Base-by-base conservation (phyloP, 805 yeast species). In the Metschnikowia arizonensis region DNA sequence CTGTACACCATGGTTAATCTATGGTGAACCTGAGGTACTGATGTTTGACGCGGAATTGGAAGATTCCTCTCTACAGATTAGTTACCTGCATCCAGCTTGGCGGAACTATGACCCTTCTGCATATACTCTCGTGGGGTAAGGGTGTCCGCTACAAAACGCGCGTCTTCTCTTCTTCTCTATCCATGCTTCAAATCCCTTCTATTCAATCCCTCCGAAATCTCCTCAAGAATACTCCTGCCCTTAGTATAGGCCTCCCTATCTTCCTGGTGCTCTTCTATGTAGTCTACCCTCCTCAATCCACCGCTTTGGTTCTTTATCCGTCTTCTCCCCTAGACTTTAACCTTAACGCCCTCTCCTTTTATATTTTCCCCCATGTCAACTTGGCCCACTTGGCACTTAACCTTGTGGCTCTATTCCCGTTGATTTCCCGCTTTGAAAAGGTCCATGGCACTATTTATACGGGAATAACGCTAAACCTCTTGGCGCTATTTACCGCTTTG, bases 391-490 rank as follows among this genome's bases (percentile, higher is more conserved):
- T 88, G 60, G 37, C 76, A 3, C 64, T 84, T 55, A 88, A 87
- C 55, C 46, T 78, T 7, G 48, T 79, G 31, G 75, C 83, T 1
- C 59, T 88, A 36, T 68, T 76, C 47, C 76, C 83, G 0, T 80
- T 85, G 17, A 61, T 88, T 55, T 69, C 82, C 10, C 69, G 72
- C 42, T 88, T 82, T 62, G 97, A 88, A 68, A 67, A 73, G 45
- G 60, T 65, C 18, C 83, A 87, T 57, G 97, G 97, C 5, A 88
- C 97, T 0, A 84, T 88, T 2, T 79, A 87, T 62, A 85, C 96
- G 3, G 96, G 95, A 3, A 71, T 89, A 37, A 82, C 88, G 12
- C 68, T 89, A 46, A 88, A 88, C 60, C 52, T 85, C 21, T 63
- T 84, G 40, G 86, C 95, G 1, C 81, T 83, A 1, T 62, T 79